Base-by-base conservation (phyloP, 352 stramenopile species). In the Peronospora destructor region DNA sequence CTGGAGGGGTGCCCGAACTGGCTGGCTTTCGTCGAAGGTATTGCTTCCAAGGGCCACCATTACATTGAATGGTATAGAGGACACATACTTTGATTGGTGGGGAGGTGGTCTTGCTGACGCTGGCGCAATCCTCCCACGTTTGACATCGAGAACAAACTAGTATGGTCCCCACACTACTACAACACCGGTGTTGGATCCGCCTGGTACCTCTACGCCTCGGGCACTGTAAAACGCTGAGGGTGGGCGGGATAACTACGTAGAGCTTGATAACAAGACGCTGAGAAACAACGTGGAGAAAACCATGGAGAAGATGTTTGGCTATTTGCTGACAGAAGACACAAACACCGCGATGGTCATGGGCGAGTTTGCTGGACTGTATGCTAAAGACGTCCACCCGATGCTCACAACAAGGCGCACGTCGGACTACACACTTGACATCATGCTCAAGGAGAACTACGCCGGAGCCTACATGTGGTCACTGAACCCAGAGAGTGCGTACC, bases 381-480 rank as follows among this genome's bases (percentile, higher is more conserved):
- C 46, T 8, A 86, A 69, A 25, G 75, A 86, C 34, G 40, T 8
- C 6, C 73, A 84, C 33, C 62, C 62, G n/a, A 42, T 56, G 32
- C 53, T 75, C 21, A 87, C 76, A n/a, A 87, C 73, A 1, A 75
- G 74, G 44, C 76, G 76, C 13, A 63, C 64, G 4, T 84, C 73
- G 3, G 76, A 90, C 45, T 74, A 73, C 17, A 77, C 73, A 9
- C 83, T 87, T 21, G 52, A 83, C 10, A 52, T 73, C 7, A 80
- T 84, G 59, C 39, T 87, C 17, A 53, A 84, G 34, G 44, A 55
- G 2, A 53, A 49, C 0, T 77, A 79, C 43, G 73, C 72, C 0
- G 76, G 76, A 10, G 74, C 61, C 8, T 87, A 80, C 48, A 84
- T 87, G 73, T 87, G 76, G 76, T 84, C 73, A 13, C 46, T 87